These are phyloP conservation scores for Strobilomyces confusus DNA, from an alignment of 768 basidiomycete genomes.

Conservation along the genomic window DNA sequence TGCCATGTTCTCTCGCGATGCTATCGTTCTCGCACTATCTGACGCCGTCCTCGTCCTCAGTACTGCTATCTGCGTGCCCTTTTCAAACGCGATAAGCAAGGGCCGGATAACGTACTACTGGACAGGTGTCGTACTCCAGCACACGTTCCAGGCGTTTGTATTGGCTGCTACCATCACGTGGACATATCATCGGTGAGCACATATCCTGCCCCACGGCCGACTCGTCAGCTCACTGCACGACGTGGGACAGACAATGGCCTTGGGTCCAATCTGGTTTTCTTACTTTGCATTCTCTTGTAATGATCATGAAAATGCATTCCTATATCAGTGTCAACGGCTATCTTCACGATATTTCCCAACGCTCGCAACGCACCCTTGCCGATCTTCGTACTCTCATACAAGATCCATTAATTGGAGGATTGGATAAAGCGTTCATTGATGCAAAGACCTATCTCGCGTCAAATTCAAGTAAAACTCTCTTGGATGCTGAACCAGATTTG, in stretches of 20 bases:
- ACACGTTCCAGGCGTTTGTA: constrained; percentile 68
- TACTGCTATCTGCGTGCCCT: constrained; percentile 78
- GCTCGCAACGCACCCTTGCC: constrained; percentile 41
- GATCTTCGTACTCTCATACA: constrained; percentile 46
- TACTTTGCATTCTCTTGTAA: constrained; percentile 81
- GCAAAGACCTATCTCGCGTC: constrained; percentile 41
- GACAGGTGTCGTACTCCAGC: constrained; percentile 75
- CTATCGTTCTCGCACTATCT: constrained; percentile 72
- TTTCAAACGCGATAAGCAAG: constrained; percentile 69
- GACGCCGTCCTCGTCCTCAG: constrained; percentile 77
- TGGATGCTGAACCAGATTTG: constrained; percentile 3
- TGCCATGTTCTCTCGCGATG: constrained; percentile 83
- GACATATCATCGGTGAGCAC: constrained; percentile 77
- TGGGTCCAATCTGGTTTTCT: constrained; percentile 96
- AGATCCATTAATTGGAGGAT: constrained; percentile 51
- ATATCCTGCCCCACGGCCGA: not conserved
- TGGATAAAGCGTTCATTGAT: constrained; percentile 54
- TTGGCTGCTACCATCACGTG: constrained; percentile 76
- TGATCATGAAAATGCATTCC: constrained; percentile 97
- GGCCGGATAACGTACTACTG: constrained; percentile 83
- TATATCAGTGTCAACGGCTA: constrained; percentile 88
- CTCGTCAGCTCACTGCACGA: not conserved
- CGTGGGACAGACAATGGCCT: constrained; percentile 74
- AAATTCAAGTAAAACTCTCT: constrained; percentile 19
- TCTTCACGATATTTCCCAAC: constrained; percentile 51